Evolutionary conservation across 2,329 filamentous ascomycete species (phyloP), one percentile per base, ranked within the genome.

Genomic region (Colletotrichum lindemuthianum): DNA sequence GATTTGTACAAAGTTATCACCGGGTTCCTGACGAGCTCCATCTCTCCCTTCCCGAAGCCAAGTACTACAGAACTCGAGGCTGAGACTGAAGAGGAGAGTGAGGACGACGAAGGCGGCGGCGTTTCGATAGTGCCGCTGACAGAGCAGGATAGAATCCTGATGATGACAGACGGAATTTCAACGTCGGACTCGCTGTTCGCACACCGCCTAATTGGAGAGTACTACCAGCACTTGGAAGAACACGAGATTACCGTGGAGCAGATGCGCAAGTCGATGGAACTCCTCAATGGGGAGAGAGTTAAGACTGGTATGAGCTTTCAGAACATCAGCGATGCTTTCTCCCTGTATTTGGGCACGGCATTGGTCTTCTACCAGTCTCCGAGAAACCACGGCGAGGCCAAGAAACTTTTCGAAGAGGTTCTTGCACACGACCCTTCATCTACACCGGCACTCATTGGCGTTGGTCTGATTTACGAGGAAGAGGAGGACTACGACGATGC

Each of bases 381-480:
- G 0, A 88, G 92, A 66, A 90, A 98, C 72, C 96, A 99, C 70
- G 84, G 89, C 15, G 95, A 98, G 78, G 94, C 96, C 2, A 95
- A 92, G 73, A 77, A 78, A n/a, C 83, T 97, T 0, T 98, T 99
- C 70, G 89, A 97, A 70, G 86, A 86, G 36, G 91, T 98, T 6
- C 83, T 99, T 1, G 82, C 87, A 51, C 87, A 91, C 33, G 93
- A 96, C 60, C 85, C 89, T 2, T 87, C 86, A 3, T 94, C 91
- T 1, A 96, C 93, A 0, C 81, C 88, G 36, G 94, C 94, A 2
- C 81, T 99, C 66, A 92, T 98, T 49, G 96, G 96, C 1, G 88
- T 97, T 39, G 96, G 96, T 1, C 79, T 98, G 32, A 95, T 99
- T 44, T 90, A 94, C 50, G 93, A 97, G 76, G 96, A 98, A 71